A percentile compares a stretch with the other conserved stretches of the same genome.
Evolutionary conservation across 1,284 basidiomycete species (phyloP).

Genomic region (Sanguinoderma infundibulare): DNA sequence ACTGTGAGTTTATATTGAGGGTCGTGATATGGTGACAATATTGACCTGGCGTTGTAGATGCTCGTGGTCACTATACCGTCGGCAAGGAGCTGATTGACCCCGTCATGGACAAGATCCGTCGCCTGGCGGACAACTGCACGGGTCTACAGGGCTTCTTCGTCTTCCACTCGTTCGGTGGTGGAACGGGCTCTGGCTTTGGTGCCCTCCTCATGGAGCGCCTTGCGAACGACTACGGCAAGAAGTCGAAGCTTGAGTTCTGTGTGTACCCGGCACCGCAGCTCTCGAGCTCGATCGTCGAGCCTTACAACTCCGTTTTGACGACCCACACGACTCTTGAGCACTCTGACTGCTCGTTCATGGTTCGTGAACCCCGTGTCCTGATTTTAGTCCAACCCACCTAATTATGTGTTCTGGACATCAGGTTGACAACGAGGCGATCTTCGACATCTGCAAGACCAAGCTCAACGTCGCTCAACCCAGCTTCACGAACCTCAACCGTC

Average conservation of each 20-base stretch:
- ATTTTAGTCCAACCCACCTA: not conserved
- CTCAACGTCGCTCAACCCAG: constrained; percentile 88
- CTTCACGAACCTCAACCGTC: constrained; percentile 94
- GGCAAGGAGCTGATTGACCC: constrained; percentile 94
- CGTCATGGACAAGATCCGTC: constrained; percentile 95
- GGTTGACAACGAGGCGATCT: constrained; percentile 98
- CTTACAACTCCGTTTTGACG: constrained; percentile 98
- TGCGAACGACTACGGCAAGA: constrained; percentile 98
- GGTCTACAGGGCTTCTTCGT: constrained; percentile 99
- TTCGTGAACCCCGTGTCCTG: constrained; percentile 20
- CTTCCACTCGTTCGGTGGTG: constrained; percentile 99
- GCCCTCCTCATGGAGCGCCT: constrained; percentile 96
- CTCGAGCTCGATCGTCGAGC: constrained; percentile 97
- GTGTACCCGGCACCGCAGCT: constrained; percentile 96
- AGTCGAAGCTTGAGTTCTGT: constrained; percentile 99
- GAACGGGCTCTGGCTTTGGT: constrained; percentile 99
- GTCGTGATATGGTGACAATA: constrained; percentile 2
- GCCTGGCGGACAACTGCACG: constrained; percentile 96
- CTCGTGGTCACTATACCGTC: constrained; percentile 97
- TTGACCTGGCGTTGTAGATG: constrained; percentile 60
- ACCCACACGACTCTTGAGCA: constrained; percentile 99
- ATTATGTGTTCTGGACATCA: not conserved
- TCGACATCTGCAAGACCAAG: constrained; percentile 98
- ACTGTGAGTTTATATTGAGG: constrained; percentile 69
- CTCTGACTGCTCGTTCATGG: constrained; percentile 99